These are phyloP conservation scores for Closterium sp. DNA, from an alignment of 139 green algal species.

Conservation along the genomic window DNA sequence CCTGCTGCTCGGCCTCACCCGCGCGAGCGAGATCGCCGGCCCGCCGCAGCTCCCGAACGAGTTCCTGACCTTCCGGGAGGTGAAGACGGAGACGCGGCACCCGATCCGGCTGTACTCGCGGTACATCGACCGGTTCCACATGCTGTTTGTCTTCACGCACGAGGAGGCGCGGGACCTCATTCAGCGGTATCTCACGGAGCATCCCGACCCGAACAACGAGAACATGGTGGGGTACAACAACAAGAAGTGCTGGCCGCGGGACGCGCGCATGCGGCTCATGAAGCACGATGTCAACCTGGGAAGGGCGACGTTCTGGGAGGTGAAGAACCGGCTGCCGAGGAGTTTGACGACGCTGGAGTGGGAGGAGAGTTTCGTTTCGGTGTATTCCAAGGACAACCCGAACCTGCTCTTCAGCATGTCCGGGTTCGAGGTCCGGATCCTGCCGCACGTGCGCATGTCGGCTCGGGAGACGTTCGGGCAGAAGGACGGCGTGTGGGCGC, in stretches of 20 bases:
- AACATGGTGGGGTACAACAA: conserved; percentile 99
- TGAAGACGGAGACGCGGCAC: conserved; percentile 83
- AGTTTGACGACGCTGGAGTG: conserved; percentile 96
- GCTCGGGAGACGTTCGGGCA: conserved; percentile 86
- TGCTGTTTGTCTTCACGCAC: conserved; percentile 87
- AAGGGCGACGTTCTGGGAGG: conserved; percentile 71
- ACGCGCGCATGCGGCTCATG: conserved; percentile 99
- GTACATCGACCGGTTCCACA: conserved; percentile 87
- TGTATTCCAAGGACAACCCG: conserved; percentile 97
- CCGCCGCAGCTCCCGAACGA: conserved; percentile 92
- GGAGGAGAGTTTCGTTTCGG: conserved; percentile 91
- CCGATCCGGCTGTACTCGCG: conserved; percentile 96
- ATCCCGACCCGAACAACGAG: conserved; percentile 99
- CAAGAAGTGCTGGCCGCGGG: conserved; percentile 97
- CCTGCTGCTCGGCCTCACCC: conserved; percentile 94
- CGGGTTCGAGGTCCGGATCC: conserved; percentile 97
- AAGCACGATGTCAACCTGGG: conserved; percentile 99
- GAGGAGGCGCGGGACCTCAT: conserved; percentile 80
- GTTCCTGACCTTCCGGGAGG: conserved; percentile 92
- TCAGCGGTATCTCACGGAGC: conserved; percentile 92
- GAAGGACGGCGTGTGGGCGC: conserved; percentile 93
- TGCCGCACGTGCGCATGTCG: conserved; percentile 91
- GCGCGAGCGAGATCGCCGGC: conserved; percentile 91
- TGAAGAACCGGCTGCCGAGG: conserved; percentile 75
- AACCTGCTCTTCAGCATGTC: conserved; percentile 99